These are phyloP conservation scores for Alternaria atra DNA, from an alignment of 2,329 filamentous ascomycete genomes.

Conservation along the genomic window DNA sequence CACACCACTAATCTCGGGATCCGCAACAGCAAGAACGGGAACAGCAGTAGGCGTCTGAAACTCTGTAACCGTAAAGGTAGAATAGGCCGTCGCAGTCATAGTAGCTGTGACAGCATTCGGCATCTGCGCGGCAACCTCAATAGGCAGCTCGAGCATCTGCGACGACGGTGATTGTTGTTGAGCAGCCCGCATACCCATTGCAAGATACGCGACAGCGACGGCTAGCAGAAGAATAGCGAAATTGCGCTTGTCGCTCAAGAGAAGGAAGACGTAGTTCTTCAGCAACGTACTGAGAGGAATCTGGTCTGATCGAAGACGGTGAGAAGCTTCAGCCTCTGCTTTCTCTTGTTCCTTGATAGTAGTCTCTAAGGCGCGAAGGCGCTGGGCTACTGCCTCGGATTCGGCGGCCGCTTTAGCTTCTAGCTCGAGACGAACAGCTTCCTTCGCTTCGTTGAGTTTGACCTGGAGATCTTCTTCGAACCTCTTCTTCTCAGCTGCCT, in stretches of 20 bases:
- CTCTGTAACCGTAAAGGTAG: slow-evolving; percentile 41
- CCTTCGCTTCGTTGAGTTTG: slow-evolving; percentile 46
- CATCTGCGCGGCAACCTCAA: slow-evolving; percentile 4
- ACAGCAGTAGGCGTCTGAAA: slow-evolving; percentile 15
- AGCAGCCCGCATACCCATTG: slow-evolving; percentile 34
- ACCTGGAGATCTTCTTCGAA: slow-evolving; percentile 39
- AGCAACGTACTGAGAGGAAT: slow-evolving; percentile 63
- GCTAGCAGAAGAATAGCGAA: slow-evolving; percentile 59
- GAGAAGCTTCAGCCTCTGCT: slow-evolving; percentile 16
- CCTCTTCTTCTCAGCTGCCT: slow-evolving; percentile 37
- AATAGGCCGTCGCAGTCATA: slow-evolving; percentile 35
- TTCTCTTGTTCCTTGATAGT: slow-evolving; percentile 33
- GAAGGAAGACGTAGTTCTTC: slow-evolving; percentile 62
- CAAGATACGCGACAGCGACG: slow-evolving; percentile 54
- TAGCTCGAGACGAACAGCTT: slow-evolving; percentile 43
- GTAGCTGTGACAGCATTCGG: slow-evolving; percentile 33
- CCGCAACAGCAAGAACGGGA: neutral
- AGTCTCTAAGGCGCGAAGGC: slow-evolving; percentile 42
- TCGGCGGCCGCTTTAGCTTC: slow-evolving; percentile 43
- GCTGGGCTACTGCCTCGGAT: slow-evolving; percentile 39
- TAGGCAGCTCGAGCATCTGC: slow-evolving; percentile 2
- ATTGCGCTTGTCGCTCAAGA: slow-evolving; percentile 64
- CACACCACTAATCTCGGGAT: neutral
- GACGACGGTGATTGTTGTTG: slow-evolving; percentile 15
- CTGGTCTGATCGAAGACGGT: slow-evolving; percentile 42